phyloP scores from a whole-genome alignment of 2,329 filamentous ascomycete genomes.

The Aspergillus japonicus region DNA sequence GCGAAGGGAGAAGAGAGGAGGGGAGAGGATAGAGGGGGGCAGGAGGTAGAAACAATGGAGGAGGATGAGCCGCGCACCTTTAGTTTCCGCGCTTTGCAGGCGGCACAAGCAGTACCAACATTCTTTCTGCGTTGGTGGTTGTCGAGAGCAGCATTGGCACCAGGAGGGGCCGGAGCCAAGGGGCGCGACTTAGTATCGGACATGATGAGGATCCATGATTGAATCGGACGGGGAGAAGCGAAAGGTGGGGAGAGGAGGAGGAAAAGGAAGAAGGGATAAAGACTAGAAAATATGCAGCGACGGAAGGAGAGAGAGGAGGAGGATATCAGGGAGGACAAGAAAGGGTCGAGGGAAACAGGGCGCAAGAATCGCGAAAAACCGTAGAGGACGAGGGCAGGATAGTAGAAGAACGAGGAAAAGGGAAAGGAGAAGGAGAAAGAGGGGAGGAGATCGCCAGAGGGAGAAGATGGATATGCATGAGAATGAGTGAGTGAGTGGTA shows the following conservation, averaged over 20 bases:
- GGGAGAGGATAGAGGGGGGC: background rate
- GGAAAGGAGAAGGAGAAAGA: too few relatives aligned
- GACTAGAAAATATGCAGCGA: background rate
- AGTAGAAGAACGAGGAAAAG: background rate
- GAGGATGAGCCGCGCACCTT: slow-evolving; percentile 17
- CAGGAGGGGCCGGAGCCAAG: slow-evolving; percentile 17
- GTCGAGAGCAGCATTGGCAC: slow-evolving; percentile 13
- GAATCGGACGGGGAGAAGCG: background rate
- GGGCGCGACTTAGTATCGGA: slow-evolving; percentile 18
- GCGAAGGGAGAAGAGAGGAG: background rate
- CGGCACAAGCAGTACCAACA: slow-evolving; percentile 24
- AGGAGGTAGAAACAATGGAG: background rate
- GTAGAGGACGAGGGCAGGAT: background rate
- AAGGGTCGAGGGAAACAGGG: background rate
- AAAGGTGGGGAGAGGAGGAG: background rate
- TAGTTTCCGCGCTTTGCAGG: slow-evolving; percentile 28
- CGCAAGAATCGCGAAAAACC: background rate
- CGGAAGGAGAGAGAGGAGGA: background rate
- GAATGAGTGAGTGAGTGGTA: background rate
- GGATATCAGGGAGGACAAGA: background rate
- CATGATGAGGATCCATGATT: slow-evolving; percentile 17
- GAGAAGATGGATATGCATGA: background rate
- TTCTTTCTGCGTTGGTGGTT: slow-evolving; percentile 22
- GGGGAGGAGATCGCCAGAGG: too few relatives aligned
- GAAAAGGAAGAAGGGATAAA: background rate